Base-by-base conservation (phyloP, 305 asterid species). In the Euphrasia arctica region DNA sequence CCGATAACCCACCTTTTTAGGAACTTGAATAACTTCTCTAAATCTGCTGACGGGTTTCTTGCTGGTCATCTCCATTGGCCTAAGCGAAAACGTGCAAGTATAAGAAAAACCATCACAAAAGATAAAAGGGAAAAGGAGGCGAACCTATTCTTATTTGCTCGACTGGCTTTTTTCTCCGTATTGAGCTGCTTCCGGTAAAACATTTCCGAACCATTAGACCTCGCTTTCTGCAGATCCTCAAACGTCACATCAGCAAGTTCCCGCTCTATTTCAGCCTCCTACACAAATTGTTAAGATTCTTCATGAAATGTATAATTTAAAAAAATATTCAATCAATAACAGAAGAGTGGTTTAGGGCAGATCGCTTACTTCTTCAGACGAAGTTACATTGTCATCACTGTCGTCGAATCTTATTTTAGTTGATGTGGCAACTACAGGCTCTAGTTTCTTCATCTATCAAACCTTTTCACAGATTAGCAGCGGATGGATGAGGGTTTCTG, bases 1-100 rank as follows among this genome's bases (percentile, higher is more conserved):
- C 51, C 2, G 7, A 50, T 7, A 64, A 48, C 75, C 50, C 68
- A 83, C 91, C 90, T 69, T 85, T 76, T 90, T 93, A 59, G 97
- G 97, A 64, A 76, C 96, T 81, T 90, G 96, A 65, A 93, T 70
- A 65, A 86, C 80, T 77, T 90, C 95, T 68, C 93, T 81, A 57
- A 88, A 86, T 78, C 93, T 82, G 68, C 82, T 72, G 64, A 93
- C 93, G 2, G 95, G 97, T 77, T 83, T 88, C 85, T 86, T 93
- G 81, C 87, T 85, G 73, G 87, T 93, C 63, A 90, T 82, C 78
- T 90, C 99, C 92, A 82, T 75, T 22, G 99, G 99, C 84, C 97
- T 92, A 72, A 68, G 71, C 66, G 62, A 39, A 67, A 32, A 36
- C 59, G 39, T 5, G 49, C 48, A 62, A 27, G 13, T 1, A 31